Percentiles rank a stretch among this genome's conserved stretches.
phyloP scores from a whole-genome alignment of 2,329 filamentous ascomycete genomes.

The Hypoxylon sp. region DNA sequence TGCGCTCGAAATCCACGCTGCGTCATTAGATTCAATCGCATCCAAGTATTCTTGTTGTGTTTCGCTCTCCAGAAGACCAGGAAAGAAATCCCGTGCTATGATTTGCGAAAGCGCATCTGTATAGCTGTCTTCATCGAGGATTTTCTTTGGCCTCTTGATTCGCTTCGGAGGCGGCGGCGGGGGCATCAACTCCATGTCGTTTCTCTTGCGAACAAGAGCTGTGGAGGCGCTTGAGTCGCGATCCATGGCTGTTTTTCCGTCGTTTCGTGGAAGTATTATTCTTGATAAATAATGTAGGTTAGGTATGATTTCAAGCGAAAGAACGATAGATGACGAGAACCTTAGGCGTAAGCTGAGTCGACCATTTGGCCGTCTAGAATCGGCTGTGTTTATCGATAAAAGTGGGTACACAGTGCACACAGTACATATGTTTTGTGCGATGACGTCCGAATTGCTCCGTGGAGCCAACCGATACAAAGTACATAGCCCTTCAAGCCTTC shows the following conservation, averaged over 20 bases:
- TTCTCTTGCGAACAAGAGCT: constrained; percentile 74
- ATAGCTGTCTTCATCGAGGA: constrained; percentile 95
- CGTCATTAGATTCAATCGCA: constrained; percentile 87
- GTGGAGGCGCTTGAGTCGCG: constrained; percentile 57
- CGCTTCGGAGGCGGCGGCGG: constrained; percentile 87
- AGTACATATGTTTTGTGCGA: background rate
- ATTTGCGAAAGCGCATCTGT: constrained; percentile 91
- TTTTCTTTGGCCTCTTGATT: constrained; percentile 88
- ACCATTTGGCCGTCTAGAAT: background rate
- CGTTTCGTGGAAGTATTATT: background rate
- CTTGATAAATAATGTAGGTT: background rate
- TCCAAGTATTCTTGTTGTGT: constrained; percentile 93
- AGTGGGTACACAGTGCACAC: background rate
- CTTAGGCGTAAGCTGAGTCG: background rate
- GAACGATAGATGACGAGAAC: constrained; percentile 8
- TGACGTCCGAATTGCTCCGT: background rate
- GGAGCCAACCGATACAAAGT: too few relatives aligned
- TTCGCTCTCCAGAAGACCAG: constrained; percentile 86
- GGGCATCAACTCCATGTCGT: constrained; percentile 82
- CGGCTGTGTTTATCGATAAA: constrained; percentile 22
- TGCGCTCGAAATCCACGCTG: constrained; percentile 87
- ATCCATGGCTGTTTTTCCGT: constrained; percentile 54
- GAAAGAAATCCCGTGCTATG: constrained; percentile 96
- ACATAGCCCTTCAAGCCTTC: too few relatives aligned
- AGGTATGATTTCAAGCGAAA: background rate